Conservation (phyloP, 2,329 filamentous ascomycete genomes). For the Knufia fluminis region DNA sequence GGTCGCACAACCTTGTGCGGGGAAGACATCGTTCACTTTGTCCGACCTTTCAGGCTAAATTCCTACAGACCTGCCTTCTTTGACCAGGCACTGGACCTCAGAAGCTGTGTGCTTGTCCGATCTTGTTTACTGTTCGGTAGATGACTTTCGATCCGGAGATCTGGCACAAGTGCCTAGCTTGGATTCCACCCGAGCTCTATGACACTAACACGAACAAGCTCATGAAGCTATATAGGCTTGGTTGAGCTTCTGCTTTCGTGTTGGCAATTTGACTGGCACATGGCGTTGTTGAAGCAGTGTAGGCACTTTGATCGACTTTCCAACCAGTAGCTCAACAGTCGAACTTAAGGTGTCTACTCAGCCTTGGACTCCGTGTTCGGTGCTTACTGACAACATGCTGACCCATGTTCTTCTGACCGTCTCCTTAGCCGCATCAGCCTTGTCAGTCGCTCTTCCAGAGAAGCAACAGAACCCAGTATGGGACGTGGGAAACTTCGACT, state of each 20-base stretch:
- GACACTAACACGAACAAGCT: no score
- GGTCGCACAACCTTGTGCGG: not conserved
- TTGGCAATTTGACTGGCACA: no score
- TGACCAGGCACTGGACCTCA: no score
- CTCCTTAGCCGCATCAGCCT: not conserved
- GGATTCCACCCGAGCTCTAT: no score
- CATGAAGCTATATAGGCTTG: no score
- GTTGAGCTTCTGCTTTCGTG: no score
- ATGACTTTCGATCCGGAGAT: not conserved
- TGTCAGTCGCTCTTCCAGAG: not conserved
- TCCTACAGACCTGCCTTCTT: not conserved
- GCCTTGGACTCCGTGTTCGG: no score
- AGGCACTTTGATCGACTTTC: no score
- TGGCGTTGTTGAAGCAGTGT: no score
- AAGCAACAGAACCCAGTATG: constrained; percentile 14
- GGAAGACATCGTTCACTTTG: not conserved
- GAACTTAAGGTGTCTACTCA: no score
- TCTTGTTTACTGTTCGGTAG: not conserved
- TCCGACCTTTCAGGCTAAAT: constrained; percentile 3
- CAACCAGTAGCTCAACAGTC: no score
- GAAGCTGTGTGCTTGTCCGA: not conserved
- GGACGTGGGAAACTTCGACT: constrained; percentile 45
- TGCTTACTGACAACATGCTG: not conserved
- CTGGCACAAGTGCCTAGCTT: no score
- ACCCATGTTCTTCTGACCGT: not conserved